phyloP scores from a whole-genome alignment of 768 basidiomycete species.

The Tylopilus sp. region DNA sequence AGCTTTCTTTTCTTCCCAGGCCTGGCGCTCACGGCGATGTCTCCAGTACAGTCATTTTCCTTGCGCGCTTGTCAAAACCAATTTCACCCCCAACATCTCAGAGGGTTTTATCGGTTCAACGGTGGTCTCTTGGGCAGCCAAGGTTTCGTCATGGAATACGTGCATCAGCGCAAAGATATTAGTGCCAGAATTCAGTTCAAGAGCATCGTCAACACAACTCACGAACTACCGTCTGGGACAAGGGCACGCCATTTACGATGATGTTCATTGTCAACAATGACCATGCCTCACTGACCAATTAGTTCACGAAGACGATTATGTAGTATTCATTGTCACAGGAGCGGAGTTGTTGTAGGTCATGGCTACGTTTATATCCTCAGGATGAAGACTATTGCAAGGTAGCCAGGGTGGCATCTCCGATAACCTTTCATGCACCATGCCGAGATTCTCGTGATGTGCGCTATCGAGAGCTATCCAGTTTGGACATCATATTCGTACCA shows the following conservation, averaged over 20 bases:
- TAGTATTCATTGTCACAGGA: slow-evolving; percentile 15
- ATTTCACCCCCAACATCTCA: slow-evolving; percentile 48
- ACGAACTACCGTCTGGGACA: slow-evolving; percentile 15
- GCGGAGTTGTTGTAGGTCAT: slow-evolving; percentile 28
- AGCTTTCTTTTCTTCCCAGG: slow-evolving; percentile 38
- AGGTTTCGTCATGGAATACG: slow-evolving; percentile 50
- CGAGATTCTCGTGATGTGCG: slow-evolving; percentile 40
- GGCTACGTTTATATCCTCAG: too few relatives aligned
- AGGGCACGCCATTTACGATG: slow-evolving; percentile 7
- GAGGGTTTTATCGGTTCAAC: slow-evolving; percentile 86
- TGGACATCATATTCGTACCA: slow-evolving; percentile 38
- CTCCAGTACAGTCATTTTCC: slow-evolving; percentile 71
- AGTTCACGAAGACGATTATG: slow-evolving; percentile 33
- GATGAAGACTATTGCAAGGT: not conserved
- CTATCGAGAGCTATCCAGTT: slow-evolving; percentile 42
- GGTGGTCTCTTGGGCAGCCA: slow-evolving; percentile 32
- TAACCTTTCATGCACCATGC: slow-evolving; percentile 43
- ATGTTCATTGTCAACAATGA: slow-evolving; percentile 35
- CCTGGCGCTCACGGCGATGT: slow-evolving; percentile 53
- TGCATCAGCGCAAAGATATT: slow-evolving; percentile 40
- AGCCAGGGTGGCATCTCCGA: slow-evolving; percentile 41
- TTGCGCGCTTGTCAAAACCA: slow-evolving; percentile 64
- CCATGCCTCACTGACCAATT: slow-evolving; percentile 43
- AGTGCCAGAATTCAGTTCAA: slow-evolving; percentile 50
- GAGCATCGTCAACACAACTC: slow-evolving; percentile 19